Evolutionary conservation across 2,329 filamentous ascomycete genomes (phyloP).

Genomic region (Ophiostoma perfectum): DNA sequence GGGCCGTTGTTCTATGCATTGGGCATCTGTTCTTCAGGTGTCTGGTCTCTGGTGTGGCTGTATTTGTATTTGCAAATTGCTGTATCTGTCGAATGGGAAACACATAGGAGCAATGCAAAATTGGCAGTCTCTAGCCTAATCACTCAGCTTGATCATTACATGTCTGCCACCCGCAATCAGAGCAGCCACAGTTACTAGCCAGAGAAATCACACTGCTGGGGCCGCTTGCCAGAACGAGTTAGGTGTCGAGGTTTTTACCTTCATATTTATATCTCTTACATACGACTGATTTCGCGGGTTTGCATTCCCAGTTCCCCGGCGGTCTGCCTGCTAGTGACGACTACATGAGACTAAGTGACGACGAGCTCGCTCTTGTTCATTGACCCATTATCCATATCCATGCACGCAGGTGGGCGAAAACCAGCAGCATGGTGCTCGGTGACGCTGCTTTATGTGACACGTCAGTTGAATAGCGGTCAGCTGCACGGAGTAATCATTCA

Average conservation of each 20-base stretch:
- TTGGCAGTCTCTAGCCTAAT: too few species aligned
- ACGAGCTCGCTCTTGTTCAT: neutral
- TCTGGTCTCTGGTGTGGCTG: too few species aligned
- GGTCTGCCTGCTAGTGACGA: conserved; percentile 11
- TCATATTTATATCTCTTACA: neutral
- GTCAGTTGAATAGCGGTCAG: conserved; percentile 12
- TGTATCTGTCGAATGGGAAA: too few species aligned
- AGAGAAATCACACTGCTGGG: neutral
- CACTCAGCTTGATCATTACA: too few species aligned
- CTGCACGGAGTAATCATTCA: neutral
- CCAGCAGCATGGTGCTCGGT: conserved; percentile 21
- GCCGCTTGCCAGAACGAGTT: neutral
- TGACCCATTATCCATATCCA: neutral
- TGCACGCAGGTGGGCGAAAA: conserved; percentile 12
- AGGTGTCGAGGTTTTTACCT: neutral
- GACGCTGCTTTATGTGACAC: conserved; percentile 17
- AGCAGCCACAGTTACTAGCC: too few species aligned
- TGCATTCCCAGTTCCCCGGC: neutral
- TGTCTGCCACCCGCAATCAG: too few species aligned
- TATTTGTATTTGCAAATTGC: too few species aligned
- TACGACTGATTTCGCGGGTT: neutral
- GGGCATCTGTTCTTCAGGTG: too few species aligned
- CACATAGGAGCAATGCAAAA: too few species aligned
- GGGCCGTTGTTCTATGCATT: too few species aligned
- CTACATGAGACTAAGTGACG: neutral